phyloP scores from a whole-genome alignment of 169 alveolate genomes.

The Condylostoma magnum region DNA sequence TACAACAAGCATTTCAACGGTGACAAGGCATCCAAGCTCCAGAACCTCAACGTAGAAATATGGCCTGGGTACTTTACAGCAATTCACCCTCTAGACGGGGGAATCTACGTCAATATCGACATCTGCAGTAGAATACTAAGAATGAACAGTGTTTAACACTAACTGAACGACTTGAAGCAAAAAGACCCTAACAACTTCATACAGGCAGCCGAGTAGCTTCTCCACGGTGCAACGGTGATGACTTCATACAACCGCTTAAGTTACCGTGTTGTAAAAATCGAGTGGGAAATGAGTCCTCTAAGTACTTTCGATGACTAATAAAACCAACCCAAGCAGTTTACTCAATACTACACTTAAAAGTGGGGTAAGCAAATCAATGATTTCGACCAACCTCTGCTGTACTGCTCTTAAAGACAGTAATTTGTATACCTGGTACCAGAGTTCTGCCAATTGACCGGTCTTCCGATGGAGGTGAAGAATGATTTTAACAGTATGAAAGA shows the following conservation, averaged over 20 bases:
- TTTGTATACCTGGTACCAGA: conserved; percentile 67
- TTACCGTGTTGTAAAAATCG: conserved; percentile 11
- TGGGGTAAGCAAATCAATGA: not conserved
- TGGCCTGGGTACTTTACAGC: conserved; percentile 30
- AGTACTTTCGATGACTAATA: not conserved
- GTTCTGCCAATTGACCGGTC: conserved; percentile 78
- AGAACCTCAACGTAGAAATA: not conserved
- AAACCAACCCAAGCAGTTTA: not conserved
- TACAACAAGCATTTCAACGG: conserved; percentile 22
- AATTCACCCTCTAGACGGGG: not conserved
- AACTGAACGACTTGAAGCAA: not conserved
- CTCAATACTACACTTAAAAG: not conserved
- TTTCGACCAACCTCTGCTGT: conserved; percentile 15
- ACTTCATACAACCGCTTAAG: conserved; percentile 13
- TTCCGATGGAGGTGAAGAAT: conserved; percentile 54
- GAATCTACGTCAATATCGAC: conserved; percentile 11
- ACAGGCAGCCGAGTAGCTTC: not conserved
- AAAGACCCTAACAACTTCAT: not conserved
- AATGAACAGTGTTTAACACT: conserved; percentile 3
- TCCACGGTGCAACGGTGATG: conserved; percentile 18
- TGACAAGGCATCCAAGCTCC: not conserved
- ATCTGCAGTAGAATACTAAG: conserved; percentile 12
- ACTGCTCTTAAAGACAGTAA: not conserved
- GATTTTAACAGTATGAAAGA: conserved; percentile 68
- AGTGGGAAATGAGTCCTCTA: not conserved